Evolutionary conservation across 441 rosid genomes (phyloP), one percentile per base, ranked within the genome.

Genomic region (Jatropha podagrica): DNA sequence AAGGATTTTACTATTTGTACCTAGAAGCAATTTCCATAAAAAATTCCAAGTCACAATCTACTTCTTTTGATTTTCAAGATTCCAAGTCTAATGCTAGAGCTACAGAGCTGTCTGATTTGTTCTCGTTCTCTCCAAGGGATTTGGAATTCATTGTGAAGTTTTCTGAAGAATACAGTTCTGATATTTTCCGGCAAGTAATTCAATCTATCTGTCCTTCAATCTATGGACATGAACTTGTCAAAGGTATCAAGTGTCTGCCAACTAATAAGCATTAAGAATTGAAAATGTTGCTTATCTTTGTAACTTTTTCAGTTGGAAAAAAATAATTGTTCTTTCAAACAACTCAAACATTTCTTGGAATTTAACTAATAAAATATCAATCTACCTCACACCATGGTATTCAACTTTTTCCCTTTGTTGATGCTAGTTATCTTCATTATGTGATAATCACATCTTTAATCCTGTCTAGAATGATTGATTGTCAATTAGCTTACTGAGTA

Each of bases 151-250:
- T 96, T 86, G 96, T 92, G 75, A 96, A 94, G 82, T 94, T 90
- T 78, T 85, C 85, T n/a, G 88, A 88, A 88, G 98, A 94, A 85
- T 81, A 90, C 85, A 95, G 96, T 75, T 83, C 92, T 74, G 97
- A 94, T 78, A 85, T 87, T 73, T 94, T 96, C 78, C 87, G 91
- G 61, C 90, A 90, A 81, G 78, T 94, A 73, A 87, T 94, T 79
- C 98, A 94, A 72, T 94, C 98, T 38, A 82, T 92, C 59, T 96
- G 99, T 79, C 99, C 99, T 56, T 96, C 98, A 65, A 96, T 96
- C 59, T 94, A 92, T 77, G 99, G 99, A 26, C 98, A 96, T 78
- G 99, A 94, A 85, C 89, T 90, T 81, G 99, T 96, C 73, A 96
- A 96, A 91, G 99, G 99, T 96, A 72, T 40, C 2, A 68, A 49